Conservation (phyloP, 1,284 basidiomycete species). For the Omphalotus olearius region DNA sequence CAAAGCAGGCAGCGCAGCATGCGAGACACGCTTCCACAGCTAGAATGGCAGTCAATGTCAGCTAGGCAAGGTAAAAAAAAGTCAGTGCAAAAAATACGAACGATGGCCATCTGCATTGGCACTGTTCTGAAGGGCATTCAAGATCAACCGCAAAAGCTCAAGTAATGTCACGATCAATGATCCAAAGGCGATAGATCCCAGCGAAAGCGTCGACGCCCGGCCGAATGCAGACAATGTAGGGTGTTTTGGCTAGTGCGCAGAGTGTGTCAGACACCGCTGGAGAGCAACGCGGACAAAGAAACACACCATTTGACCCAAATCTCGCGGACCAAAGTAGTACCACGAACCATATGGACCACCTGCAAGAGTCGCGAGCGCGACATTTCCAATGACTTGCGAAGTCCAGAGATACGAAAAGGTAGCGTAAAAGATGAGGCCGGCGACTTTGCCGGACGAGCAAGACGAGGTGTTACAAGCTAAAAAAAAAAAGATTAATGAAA, state of each 20-base stretch:
- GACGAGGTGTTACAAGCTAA: slow-evolving; percentile 27
- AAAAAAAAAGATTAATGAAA: slow-evolving; percentile 3
- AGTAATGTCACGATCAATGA: slow-evolving; percentile 86
- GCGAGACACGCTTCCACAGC: slow-evolving; percentile 73
- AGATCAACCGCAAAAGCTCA: slow-evolving; percentile 68
- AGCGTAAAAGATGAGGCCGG: slow-evolving; percentile 73
- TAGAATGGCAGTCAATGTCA: slow-evolving; percentile 16
- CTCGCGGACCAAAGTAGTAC: slow-evolving; percentile 72
- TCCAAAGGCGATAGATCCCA: slow-evolving; percentile 89
- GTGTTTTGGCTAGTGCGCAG: slow-evolving; percentile 52
- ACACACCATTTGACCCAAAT: slow-evolving; percentile 56
- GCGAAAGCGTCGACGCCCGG: slow-evolving; percentile 79
- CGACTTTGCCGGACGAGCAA: slow-evolving; percentile 46
- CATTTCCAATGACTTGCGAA: slow-evolving; percentile 76
- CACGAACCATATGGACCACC: slow-evolving; percentile 59
- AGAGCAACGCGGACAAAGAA: neutral
- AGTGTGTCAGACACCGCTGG: slow-evolving; percentile 2
- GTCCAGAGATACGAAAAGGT: slow-evolving; percentile 85
- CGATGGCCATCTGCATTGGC: slow-evolving; percentile 74
- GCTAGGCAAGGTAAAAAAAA: neutral
- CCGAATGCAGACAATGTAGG: slow-evolving; percentile 71
- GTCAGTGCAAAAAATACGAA: slow-evolving; percentile 32
- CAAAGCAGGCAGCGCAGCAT: slow-evolving; percentile 79
- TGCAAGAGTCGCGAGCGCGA: slow-evolving; percentile 76
- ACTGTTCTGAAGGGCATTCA: slow-evolving; percentile 63